Evolutionary conservation across 345 rosid genomes (phyloP).

Genomic region (Adansonia digitata): DNA sequence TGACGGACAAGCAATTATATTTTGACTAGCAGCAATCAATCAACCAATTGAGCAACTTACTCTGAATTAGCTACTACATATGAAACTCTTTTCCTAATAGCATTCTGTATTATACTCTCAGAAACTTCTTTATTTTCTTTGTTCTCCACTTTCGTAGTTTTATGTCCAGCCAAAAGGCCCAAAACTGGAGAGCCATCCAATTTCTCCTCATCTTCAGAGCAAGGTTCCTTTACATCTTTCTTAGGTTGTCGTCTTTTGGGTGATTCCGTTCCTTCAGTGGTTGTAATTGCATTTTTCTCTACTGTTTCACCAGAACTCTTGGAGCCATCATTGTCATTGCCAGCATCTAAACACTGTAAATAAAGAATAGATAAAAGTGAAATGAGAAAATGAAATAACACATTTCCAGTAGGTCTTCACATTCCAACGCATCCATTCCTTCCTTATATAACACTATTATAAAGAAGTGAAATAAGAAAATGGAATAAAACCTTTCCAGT

Average conservation of each 20-base stretch:
- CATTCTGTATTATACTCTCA: slow-evolving; percentile 46
- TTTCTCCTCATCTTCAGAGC: slow-evolving; percentile 43
- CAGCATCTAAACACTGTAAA: slow-evolving; percentile 45
- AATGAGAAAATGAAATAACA: not conserved
- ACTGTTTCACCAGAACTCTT: slow-evolving; percentile 39
- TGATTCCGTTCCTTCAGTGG: slow-evolving; percentile 28
- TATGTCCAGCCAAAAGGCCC: slow-evolving; percentile 51
- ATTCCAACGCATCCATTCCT: slow-evolving; percentile 1
- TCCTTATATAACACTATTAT: not conserved
- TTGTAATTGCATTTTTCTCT: slow-evolving; percentile 27
- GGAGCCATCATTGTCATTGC: slow-evolving; percentile 34
- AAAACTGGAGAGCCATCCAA: slow-evolving; percentile 70
- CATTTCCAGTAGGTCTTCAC: not conserved
- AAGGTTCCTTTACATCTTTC: slow-evolving; percentile 32
- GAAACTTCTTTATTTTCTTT: slow-evolving; percentile 35
- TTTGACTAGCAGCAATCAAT: not conserved
- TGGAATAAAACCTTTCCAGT: not conserved
- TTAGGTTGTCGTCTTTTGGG: slow-evolving; percentile 36
- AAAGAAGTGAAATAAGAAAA: not conserved
- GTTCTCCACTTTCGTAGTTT: slow-evolving; percentile 26
- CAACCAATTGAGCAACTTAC: slow-evolving; percentile 38
- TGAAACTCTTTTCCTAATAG: slow-evolving; percentile 52
- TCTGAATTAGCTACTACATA: slow-evolving; percentile 64
- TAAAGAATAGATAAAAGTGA: slow-evolving; percentile 14
- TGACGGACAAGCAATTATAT: not conserved